Conservation (phyloP, 2,329 filamentous ascomycete species). For the Trichophyton simii region DNA sequence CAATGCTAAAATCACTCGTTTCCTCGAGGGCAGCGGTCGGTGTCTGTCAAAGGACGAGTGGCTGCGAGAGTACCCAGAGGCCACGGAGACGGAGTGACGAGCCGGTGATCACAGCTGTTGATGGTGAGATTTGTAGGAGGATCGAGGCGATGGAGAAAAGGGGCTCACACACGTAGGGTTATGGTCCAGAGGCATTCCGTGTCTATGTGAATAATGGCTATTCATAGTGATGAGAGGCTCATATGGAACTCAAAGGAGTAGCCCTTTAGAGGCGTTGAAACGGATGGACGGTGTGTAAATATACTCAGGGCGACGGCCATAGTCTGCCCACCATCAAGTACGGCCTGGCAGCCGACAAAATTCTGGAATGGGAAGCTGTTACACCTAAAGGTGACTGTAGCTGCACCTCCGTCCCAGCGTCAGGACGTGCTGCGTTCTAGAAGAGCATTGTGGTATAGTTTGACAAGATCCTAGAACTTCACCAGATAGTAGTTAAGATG, state of each 20-base stretch:
- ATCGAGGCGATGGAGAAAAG: too few relatives aligned
- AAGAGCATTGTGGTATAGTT: neutral
- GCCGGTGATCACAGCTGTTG: neutral
- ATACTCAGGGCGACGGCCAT: conserved; percentile 41
- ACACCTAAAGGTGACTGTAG: conserved; percentile 33
- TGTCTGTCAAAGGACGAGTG: conserved; percentile 12
- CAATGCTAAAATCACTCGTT: conserved; percentile 15
- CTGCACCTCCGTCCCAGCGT: conserved; percentile 31
- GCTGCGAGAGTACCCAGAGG: conserved; percentile 10
- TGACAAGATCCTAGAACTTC: neutral
- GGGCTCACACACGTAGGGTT: too few relatives aligned
- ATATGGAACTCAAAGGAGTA: neutral
- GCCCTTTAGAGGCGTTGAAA: too few relatives aligned
- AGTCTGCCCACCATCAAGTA: conserved; percentile 40
- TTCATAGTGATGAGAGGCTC: too few relatives aligned
- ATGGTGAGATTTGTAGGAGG: too few relatives aligned
- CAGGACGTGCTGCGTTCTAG: conserved; percentile 18
- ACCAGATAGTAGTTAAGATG: neutral
- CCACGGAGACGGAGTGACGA: conserved; percentile 7
- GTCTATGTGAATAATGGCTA: too few relatives aligned
- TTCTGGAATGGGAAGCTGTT: conserved; percentile 38
- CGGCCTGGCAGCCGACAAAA: conserved; percentile 40
- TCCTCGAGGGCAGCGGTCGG: conserved; percentile 7
- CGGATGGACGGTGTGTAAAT: conserved; percentile 16
- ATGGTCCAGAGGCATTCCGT: too few relatives aligned